Base-by-base conservation (phyloP, 352 stramenopile genomes). In the Pythium aristosporum region DNA sequence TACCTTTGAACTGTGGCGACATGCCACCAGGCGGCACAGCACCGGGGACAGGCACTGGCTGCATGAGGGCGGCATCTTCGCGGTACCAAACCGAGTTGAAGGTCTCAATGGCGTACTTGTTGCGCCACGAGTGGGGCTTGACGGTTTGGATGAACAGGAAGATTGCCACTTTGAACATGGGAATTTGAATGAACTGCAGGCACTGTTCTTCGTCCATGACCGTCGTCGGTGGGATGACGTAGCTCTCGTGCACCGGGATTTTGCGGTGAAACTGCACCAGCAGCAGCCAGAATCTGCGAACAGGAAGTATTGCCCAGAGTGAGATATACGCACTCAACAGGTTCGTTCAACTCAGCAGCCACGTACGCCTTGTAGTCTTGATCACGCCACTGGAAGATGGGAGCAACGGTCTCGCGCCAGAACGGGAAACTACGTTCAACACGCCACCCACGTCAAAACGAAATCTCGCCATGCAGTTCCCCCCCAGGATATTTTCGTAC, bases 61-160 rank as follows among this genome's bases (percentile, higher is more conserved):
- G 74, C 73, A 36, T 80, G 73, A 60, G 68, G 18, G 80, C 75
- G 0, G 73, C 79, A 59, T 89, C 73, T 57, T 91, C 84, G 16
- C 81, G 76, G 62, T 90, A 89, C 84, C 85, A 94, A 13, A 91
- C 80, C 21, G 86, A 80, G 61, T 91, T 91, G 62, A 88, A 91
- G 30, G 78, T 80, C 42, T 92, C 82, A 23, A 91, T 74, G 54
- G 82, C 83, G 70, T 90, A 85, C 69, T 89, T 90, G 43, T 74
- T 66, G 39, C 80, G 79, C 79, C 75, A 87, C 57, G 84, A 88
- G 57, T 92, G 81, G 18, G 82, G 82, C 56, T 89, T 89, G 32
- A 91, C 84, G 2, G 80, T 88, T 67, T 94, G 86, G 46, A 92
- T 77, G 56, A 91, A 92, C 11, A 94, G 61, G 47, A 89, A 90